A percentile compares a stretch with the other conserved stretches of the same genome.
Conservation (phyloP, 2,329 filamentous ascomycete species). For the Trichophyton simii region DNA sequence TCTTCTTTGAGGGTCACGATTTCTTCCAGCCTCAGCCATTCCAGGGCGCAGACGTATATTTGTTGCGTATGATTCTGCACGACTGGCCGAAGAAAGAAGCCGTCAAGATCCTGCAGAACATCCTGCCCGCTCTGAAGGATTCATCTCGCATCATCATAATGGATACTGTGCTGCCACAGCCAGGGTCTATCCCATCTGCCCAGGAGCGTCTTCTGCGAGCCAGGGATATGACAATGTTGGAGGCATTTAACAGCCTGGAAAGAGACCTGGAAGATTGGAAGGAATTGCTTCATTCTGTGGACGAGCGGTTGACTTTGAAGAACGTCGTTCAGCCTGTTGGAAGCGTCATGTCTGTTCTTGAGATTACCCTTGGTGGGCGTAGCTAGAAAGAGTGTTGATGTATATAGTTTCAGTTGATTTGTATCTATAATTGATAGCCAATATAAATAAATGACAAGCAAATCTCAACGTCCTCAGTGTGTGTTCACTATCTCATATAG, state of each 20-base stretch:
- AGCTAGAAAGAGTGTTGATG: too few species aligned
- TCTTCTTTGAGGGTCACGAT: slow-evolving; percentile 23
- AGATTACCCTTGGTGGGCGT: neutral
- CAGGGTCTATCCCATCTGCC: slow-evolving; percentile 16
- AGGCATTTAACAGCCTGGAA: slow-evolving; percentile 26
- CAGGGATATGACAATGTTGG: slow-evolving; percentile 26
- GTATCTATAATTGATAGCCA: too few species aligned
- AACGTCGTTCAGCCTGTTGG: slow-evolving; percentile 14
- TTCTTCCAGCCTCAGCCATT: slow-evolving; percentile 22
- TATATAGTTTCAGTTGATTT: too few species aligned
- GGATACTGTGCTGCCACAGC: slow-evolving; percentile 23
- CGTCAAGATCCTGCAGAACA: slow-evolving; percentile 23
- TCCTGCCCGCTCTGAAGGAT: slow-evolving; percentile 22
- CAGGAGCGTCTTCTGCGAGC: slow-evolving; percentile 19
- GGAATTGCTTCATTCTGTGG: slow-evolving; percentile 17
- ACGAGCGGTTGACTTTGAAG: slow-evolving; percentile 15
- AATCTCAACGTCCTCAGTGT: too few species aligned
- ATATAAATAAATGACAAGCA: too few species aligned
- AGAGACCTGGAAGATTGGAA: slow-evolving; percentile 25
- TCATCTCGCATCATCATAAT: slow-evolving; percentile 20
- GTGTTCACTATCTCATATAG: too few species aligned
- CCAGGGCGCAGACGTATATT: slow-evolving; percentile 23
- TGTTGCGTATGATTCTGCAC: slow-evolving; percentile 30
- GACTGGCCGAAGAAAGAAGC: slow-evolving; percentile 30
- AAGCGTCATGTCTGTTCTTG: slow-evolving; percentile 12